Base-by-base conservation (phyloP, 2,329 filamentous ascomycete genomes). In the Fusarium sororula region DNA sequence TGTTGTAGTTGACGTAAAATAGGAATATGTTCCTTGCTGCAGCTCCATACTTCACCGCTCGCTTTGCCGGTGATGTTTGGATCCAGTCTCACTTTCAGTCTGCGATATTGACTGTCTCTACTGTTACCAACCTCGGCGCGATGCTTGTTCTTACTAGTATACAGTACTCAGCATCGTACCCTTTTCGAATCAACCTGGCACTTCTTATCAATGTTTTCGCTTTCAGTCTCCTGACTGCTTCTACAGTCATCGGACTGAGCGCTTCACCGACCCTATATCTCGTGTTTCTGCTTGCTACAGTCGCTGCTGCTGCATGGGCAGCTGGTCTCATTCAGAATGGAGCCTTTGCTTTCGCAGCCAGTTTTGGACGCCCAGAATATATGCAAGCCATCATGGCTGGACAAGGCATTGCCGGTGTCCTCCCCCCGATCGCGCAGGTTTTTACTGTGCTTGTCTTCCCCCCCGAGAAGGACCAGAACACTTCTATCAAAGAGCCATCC, bases 1-100 rank as follows among this genome's bases (percentile, higher is more conserved):
- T 41, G 20, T 30, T 24, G 51, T 61, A 57, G 54, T 63, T 73
- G 50, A 73, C 35, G 20, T 57, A 18, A 45, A 63, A 48, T 75
- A 96, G 94, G 94, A 98, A 98, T 85, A 98, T 98, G 96, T 98
- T 98, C 82, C 90, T 98, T 76, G 96, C 96, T 51, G 95, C 96
- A 14, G 94, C 94, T 4, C 94, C 96, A 9, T 98, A 98, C 86
- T 98, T 98, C 84, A 91, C 95, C 79, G 87, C 87, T 56, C 94
- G 96, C 76, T 97, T 98, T 82, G 85, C 88, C 51, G 87, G 88
- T 68, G 90, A 92, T 80, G 84, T 90, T 61, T 93, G 90, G 87
- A 91, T 97, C 64, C 87, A 92, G 41, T 87, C 90, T 72, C 94
- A 95, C 85, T 98, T 97, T 84, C 96, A 98, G 81, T 93, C 96